Conservation (phyloP, 2,329 filamentous ascomycete species). For the Byssochlamys sp. region DNA sequence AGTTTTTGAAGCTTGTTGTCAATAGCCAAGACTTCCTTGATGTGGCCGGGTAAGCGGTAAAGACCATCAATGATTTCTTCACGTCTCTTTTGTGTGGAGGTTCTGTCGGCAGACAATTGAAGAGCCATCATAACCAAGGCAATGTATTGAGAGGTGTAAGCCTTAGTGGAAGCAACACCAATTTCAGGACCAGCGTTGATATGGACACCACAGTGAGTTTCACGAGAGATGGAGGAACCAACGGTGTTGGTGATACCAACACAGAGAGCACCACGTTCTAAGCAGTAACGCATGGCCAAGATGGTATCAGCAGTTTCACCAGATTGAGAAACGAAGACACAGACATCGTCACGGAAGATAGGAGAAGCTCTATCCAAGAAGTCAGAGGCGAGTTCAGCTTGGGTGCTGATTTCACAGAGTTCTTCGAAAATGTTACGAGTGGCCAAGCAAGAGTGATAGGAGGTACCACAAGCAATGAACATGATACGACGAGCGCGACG, state of each 20-base stretch:
- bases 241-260: slow-evolving; percentile 98
- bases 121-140: slow-evolving; percentile 99
- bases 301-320: slow-evolving; percentile 97
- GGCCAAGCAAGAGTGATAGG: slow-evolving; percentile 98
- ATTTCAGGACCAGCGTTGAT: slow-evolving; percentile 98
- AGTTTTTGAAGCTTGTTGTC: slow-evolving; percentile 86
- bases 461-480: slow-evolving; percentile 97
- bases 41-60: slow-evolving; percentile 75
- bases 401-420: slow-evolving; percentile 91
- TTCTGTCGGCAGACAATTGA: slow-evolving; percentile 88
- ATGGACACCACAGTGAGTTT: slow-evolving; percentile 99
- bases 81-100: slow-evolving; percentile 82
- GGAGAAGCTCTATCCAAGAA: slow-evolving; percentile 94
- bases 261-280: slow-evolving; percentile 92
- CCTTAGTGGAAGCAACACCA: slow-evolving; percentile 97
- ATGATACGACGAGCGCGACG: slow-evolving; percentile 94
- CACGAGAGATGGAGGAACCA: slow-evolving; percentile 93
- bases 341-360: slow-evolving; percentile 98
- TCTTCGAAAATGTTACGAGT: slow-evolving; percentile 97
- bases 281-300: slow-evolving; percentile 92
- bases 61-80: slow-evolving; percentile 96
- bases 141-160: slow-evolving; percentile 97
- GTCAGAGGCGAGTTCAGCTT: slow-evolving; percentile 92
- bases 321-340: slow-evolving; percentile 96
- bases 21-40: slow-evolving; percentile 81